phyloP scores from a whole-genome alignment of 306 rosid genomes.

The Psophocarpus tetragonolobus region DNA sequence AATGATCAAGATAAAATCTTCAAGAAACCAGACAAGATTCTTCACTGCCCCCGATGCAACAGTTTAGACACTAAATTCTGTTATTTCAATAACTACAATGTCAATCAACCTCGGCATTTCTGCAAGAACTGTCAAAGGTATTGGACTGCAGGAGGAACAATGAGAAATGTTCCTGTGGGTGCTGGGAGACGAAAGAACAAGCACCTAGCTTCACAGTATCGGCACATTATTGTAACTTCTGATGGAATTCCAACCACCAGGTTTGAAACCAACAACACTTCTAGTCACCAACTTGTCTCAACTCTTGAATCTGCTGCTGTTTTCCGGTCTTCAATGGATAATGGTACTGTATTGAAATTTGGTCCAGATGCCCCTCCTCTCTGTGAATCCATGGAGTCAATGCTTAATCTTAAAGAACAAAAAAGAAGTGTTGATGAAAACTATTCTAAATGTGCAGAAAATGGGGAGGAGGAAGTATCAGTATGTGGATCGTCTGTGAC shows the following conservation, averaged over 20 bases:
- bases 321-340: slow-evolving; percentile 37
- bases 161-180: slow-evolving; percentile 76
- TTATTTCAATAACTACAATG: slow-evolving; percentile 85
- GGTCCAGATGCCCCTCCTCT: slow-evolving; percentile 56
- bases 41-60: slow-evolving; percentile 78
- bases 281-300: slow-evolving; percentile 38
- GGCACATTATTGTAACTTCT: slow-evolving; percentile 49
- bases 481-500: slow-evolving; percentile 50
- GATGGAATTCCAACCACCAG: slow-evolving; percentile 40
- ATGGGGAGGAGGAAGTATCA: slow-evolving; percentile 51
- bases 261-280: slow-evolving; percentile 41
- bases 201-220: slow-evolving; percentile 58
- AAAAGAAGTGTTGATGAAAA: slow-evolving; percentile 31
- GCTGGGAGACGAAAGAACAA: slow-evolving; percentile 79
- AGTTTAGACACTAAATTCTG: slow-evolving; percentile 78
- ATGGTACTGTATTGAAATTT: slow-evolving; percentile 49
- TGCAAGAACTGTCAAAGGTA: slow-evolving; percentile 81
- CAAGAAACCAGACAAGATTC: slow-evolving; percentile 74
- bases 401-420: slow-evolving; percentile 44
- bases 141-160: slow-evolving; percentile 84
- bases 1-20: slow-evolving; percentile 50
- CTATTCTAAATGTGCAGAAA: slow-evolving; percentile 33
- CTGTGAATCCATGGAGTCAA: slow-evolving; percentile 48
- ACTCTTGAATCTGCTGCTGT: slow-evolving; percentile 33
- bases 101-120: slow-evolving; percentile 85